Conservation (phyloP, 2,329 filamentous ascomycete species). For the Aspergillus ibericus region DNA sequence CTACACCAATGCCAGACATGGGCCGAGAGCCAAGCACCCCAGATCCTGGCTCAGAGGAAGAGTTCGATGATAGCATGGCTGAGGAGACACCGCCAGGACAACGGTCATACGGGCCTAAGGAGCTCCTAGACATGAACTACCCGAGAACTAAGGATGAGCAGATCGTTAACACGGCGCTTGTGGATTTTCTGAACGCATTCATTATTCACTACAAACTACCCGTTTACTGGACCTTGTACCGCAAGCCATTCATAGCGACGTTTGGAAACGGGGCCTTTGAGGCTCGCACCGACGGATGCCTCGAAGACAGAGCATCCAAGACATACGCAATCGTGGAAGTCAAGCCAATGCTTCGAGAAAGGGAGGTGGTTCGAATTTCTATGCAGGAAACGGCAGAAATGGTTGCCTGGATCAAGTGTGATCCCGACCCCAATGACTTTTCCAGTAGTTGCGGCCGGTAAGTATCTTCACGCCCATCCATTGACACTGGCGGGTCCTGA, state of each 20-base stretch:
- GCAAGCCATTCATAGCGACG: not conserved
- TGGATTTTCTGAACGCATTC: not conserved
- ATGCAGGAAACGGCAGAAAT: slow-evolving; percentile 4
- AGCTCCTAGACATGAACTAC: not conserved
- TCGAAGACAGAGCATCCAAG: not conserved
- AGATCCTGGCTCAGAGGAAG: not conserved
- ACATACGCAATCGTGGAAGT: not conserved
- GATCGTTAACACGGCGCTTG: not conserved
- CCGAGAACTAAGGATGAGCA: not conserved
- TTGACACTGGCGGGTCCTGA: not conserved
- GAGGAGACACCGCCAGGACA: too few relatives aligned
- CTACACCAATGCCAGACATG: too few relatives aligned
- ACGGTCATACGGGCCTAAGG: too few relatives aligned
- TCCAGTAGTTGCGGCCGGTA: not conserved
- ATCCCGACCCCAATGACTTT: not conserved
- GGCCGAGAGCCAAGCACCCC: too few relatives aligned
- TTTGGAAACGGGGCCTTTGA: not conserved
- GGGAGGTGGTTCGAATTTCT: not conserved
- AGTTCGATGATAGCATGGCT: not conserved
- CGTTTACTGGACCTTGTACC: not conserved
- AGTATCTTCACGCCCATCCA: not conserved
- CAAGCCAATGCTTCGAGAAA: not conserved
- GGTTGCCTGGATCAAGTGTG: not conserved
- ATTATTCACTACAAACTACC: not conserved
- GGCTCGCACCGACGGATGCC: slow-evolving; percentile 1